These are phyloP conservation scores for Xylaria sp. DNA, from an alignment of 2,329 filamentous ascomycete species.

Conservation along the genomic window DNA sequence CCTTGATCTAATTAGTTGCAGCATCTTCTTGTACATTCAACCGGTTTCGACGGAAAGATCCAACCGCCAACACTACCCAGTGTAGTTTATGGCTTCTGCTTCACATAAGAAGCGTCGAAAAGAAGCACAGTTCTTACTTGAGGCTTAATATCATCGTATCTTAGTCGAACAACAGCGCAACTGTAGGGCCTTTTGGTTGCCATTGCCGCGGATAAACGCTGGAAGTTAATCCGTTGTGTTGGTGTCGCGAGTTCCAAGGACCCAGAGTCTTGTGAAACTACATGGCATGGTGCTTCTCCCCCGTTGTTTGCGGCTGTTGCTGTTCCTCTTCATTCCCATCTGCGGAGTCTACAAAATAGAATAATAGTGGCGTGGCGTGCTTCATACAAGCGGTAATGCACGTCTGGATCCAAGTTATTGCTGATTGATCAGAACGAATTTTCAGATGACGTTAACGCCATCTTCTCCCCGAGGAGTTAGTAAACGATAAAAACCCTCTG, in stretches of 20 bases:
- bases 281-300: too few relatives aligned
- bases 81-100: background rate
- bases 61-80: background rate
- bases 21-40: background rate
- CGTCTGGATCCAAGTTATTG: background rate
- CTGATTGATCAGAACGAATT: background rate
- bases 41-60: background rate
- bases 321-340: too few relatives aligned
- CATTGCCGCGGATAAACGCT: too few relatives aligned
- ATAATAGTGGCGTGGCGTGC: background rate
- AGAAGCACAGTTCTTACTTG: background rate
- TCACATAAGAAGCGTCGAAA: slow-evolving; percentile 1
- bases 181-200: too few relatives aligned
- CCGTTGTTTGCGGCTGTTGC: too few relatives aligned
- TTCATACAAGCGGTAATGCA: background rate
- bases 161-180: too few relatives aligned
- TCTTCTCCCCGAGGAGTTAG: background rate
- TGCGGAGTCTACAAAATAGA: too few relatives aligned
- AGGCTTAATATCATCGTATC: background rate
- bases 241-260: too few relatives aligned
- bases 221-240: too few relatives aligned
- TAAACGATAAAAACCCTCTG: slow-evolving; percentile 6
- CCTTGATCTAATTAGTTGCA: background rate
- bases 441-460: background rate
- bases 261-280: too few relatives aligned